Conservation (phyloP, 2,329 filamentous ascomycete species). For the Xylaria sp. region DNA sequence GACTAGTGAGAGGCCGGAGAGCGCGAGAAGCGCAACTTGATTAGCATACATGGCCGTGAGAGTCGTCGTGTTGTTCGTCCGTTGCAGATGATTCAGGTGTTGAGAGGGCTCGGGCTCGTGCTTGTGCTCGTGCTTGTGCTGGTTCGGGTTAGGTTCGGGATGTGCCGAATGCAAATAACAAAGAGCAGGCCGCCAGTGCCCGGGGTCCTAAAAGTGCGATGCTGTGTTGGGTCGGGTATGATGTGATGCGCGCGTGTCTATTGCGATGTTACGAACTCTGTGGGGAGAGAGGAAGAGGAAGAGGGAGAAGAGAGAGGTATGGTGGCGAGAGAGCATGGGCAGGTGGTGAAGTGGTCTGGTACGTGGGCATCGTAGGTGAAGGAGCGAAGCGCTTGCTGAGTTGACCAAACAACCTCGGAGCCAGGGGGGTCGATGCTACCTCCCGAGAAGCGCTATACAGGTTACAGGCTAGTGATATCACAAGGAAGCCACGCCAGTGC, state of each 20-base stretch:
- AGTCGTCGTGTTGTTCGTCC: background rate
- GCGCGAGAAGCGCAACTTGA: conserved; percentile 48
- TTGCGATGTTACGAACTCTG: conserved; percentile 9
- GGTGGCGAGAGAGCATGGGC: background rate
- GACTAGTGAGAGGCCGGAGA: conserved; percentile 51
- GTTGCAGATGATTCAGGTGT: background rate
- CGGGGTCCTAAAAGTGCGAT: conserved; percentile 1
- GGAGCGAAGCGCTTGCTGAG: conserved; percentile 12
- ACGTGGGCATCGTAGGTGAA: background rate
- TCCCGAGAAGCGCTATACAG: background rate
- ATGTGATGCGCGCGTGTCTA: conserved; percentile 6
- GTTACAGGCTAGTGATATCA: background rate
- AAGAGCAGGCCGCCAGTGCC: conserved; percentile 4
- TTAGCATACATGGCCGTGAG: conserved; percentile 38
- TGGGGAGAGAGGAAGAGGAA: background rate
- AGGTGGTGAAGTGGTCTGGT: background rate
- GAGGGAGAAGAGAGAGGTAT: background rate
- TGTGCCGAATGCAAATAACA: conserved; percentile 11
- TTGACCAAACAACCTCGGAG: conserved; percentile 18
- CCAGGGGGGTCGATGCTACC: background rate
- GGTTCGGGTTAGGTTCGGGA: background rate
- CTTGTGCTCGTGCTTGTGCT: background rate
- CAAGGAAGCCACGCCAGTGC: background rate
- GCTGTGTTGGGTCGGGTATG: conserved; percentile 7
- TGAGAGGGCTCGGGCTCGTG: background rate